A percentile compares a stretch with the other conserved stretches of the same genome.
These are phyloP conservation scores for Leccinum olivaceopallidum DNA, from an alignment of 768 basidiomycete species.

Conservation along the genomic window DNA sequence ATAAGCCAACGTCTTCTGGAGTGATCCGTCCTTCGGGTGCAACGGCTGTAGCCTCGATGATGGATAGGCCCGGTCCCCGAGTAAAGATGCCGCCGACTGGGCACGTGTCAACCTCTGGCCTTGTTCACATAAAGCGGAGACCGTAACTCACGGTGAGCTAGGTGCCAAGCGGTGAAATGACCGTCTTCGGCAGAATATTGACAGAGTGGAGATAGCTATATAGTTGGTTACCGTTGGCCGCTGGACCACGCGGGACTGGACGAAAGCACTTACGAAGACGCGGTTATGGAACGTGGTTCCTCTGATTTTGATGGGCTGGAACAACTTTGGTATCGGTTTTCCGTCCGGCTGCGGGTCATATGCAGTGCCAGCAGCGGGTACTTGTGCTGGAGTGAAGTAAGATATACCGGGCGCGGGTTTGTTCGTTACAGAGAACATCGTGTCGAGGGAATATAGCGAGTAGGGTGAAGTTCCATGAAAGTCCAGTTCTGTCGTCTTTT, in stretches of 20 bases:
- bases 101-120: neutral
- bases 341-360: conserved; percentile 41
- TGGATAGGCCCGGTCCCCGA: conserved; percentile 55
- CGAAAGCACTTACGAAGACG: conserved; percentile 43
- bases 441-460: neutral
- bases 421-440: conserved; percentile 30
- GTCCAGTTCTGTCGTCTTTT: neutral
- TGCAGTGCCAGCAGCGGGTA: conserved; percentile 46
- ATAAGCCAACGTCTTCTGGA: conserved; percentile 63
- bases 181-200: conserved; percentile 63
- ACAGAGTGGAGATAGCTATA: conserved; percentile 54
- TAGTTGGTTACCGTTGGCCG: neutral
- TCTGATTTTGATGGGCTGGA: conserved; percentile 56
- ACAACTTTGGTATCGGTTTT: conserved; percentile 43
- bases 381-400: conserved; percentile 50
- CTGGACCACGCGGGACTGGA: neutral
- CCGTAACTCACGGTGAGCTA: conserved; percentile 41
- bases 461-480: neutral
- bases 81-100: conserved; percentile 45
- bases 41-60: conserved; percentile 71
- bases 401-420: conserved; percentile 41
- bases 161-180: conserved; percentile 53
- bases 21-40: conserved; percentile 62
- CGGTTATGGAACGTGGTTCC: conserved; percentile 55
- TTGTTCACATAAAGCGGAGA: neutral